These are phyloP conservation scores for Rhodotorula sp. DNA, from an alignment of 1,284 basidiomycete genomes.

Conservation along the genomic window DNA sequence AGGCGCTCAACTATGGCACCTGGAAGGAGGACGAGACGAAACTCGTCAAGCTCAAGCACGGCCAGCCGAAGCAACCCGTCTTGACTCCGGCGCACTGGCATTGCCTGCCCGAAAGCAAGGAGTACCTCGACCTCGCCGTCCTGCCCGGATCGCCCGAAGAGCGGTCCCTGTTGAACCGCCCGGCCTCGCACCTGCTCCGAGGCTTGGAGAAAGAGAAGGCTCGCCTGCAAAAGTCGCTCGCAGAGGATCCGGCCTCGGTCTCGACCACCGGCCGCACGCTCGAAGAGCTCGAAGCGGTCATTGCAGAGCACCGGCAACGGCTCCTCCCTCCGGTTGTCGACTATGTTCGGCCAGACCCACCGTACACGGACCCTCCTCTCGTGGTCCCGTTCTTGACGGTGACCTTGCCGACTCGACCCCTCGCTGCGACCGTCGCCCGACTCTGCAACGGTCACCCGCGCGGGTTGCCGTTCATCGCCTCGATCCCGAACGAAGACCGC, in stretches of 20 bases:
- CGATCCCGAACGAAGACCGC: constrained; percentile 49
- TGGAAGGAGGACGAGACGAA: constrained; percentile 32
- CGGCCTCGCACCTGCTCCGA: neutral
- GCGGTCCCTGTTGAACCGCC: constrained; percentile 37
- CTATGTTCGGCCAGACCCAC: constrained; percentile 15
- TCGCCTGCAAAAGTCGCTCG: neutral
- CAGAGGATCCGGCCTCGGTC: neutral
- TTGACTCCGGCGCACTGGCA: constrained; percentile 20
- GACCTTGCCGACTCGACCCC: constrained; percentile 54
- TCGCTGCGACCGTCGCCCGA: constrained; percentile 51
- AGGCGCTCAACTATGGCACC: constrained; percentile 42
- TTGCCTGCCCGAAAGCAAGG: constrained; percentile 35
- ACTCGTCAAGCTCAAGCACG: constrained; percentile 27
- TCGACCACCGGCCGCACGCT: neutral
- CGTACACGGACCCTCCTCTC: constrained; percentile 15
- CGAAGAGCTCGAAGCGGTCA: constrained; percentile 1
- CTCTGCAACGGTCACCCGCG: constrained; percentile 48
- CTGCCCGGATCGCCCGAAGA: constrained; percentile 49
- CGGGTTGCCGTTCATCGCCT: constrained; percentile 52
- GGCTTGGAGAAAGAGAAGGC: neutral
- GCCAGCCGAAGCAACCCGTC: constrained; percentile 35
- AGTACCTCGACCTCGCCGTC: constrained; percentile 34
- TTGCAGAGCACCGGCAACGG: constrained; percentile 42
- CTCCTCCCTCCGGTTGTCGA: constrained; percentile 50
- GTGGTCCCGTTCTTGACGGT: constrained; percentile 51